phyloP scores from a whole-genome alignment of 345 rosid species.

The Eutrema heterophyllum region DNA sequence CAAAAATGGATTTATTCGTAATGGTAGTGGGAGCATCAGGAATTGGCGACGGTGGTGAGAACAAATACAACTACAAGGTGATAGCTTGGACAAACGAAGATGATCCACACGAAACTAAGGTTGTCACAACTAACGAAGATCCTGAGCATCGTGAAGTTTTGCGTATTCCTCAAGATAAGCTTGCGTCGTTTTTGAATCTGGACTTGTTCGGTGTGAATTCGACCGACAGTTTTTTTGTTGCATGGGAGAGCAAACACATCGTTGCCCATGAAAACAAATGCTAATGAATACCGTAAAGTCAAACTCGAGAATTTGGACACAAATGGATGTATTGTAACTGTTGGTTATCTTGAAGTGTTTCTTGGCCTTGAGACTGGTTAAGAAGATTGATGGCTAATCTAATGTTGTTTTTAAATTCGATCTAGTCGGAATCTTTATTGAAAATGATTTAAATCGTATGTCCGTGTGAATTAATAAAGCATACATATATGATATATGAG shows the following conservation, averaged over 20 bases:
- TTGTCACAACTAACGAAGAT: not conserved
- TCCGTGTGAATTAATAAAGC: too few species aligned
- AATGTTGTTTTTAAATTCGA: not conserved
- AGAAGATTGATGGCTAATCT: not conserved
- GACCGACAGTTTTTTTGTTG: not conserved
- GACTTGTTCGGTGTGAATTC: not conserved
- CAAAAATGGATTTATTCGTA: not conserved
- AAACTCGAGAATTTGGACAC: not conserved
- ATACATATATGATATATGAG: too few species aligned
- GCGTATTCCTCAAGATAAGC: not conserved
- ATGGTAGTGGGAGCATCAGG: not conserved
- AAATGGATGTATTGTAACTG: not conserved
- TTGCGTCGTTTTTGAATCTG: not conserved
- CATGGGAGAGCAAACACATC: not conserved
- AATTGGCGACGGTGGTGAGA: not conserved
- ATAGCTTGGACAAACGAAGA: slow-evolving; percentile 2
- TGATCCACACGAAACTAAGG: not conserved
- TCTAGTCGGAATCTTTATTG: not conserved
- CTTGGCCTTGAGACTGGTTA: slow-evolving; percentile 1
- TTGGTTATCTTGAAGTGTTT: not conserved
- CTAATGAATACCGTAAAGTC: not conserved
- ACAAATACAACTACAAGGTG: not conserved
- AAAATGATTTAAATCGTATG: too few species aligned
- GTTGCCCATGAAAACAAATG: not conserved
- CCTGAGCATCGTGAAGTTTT: not conserved